These are phyloP conservation scores for Hydrangea macrophylla DNA, from an alignment of 148 eudicot species.

Conservation along the genomic window DNA sequence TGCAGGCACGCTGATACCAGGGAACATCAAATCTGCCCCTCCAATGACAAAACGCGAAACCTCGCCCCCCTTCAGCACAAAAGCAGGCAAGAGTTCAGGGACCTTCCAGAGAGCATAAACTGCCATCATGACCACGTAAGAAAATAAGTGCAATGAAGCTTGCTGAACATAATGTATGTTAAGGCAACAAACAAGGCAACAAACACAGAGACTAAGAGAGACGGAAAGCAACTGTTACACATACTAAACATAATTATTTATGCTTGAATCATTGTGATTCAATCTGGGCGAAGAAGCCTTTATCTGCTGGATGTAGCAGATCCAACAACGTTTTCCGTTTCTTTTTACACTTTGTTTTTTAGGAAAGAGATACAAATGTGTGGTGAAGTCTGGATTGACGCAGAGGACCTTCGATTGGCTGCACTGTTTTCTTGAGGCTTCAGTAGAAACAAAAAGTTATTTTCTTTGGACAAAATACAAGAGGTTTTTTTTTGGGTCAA, in stretches of 20 bases:
- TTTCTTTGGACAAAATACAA: no score
- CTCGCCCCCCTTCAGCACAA: conserved; percentile 82
- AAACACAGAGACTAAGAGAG: no score
- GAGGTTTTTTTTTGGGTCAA: no score
- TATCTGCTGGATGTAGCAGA: background rate
- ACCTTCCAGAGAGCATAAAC: conserved; percentile 95
- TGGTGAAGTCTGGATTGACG: no score
- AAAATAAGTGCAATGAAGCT: no score
- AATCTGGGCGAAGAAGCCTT: background rate
- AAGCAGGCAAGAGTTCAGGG: conserved; percentile 83
- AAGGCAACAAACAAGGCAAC: background rate
- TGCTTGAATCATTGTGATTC: background rate
- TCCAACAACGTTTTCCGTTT: no score
- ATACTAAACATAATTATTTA: background rate
- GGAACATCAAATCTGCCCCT: conserved; percentile 98
- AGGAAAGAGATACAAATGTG: no score
- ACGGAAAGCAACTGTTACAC: background rate
- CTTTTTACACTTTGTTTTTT: no score
- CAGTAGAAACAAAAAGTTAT: no score
- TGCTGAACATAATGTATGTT: no score
- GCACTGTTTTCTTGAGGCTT: no score
- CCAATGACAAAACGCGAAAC: conserved; percentile 89
- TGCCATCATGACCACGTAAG: conserved; percentile 27
- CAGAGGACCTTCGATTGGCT: no score
- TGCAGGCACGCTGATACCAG: conserved; percentile 66